Evolutionary conservation across 208 protist species (phyloP), one percentile per base, ranked within the genome.

Genomic region (Leishmania martiniquensis): DNA sequence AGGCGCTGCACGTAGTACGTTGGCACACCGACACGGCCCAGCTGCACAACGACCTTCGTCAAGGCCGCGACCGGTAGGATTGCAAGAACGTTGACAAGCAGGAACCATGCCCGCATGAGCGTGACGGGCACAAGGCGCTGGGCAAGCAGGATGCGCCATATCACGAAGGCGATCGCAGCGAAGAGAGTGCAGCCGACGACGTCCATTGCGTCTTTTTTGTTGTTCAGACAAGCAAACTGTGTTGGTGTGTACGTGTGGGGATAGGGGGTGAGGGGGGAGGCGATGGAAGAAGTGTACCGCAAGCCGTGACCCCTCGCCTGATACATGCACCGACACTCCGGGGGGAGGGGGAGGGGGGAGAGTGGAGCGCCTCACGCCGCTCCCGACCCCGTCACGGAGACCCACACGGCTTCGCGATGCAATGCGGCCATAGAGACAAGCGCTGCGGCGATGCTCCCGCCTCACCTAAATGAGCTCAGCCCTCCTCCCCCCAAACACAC

Each of bases 61-160:
- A 85, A 44, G 5, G 67, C 82, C 5, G 78, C 86, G 45, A 75
- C 69, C 4, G 85, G 78, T n/a, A 86, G 76, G 49, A 88, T 79
- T 1, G 74, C 81, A 54, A 74, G 22, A 6, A 89, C 51, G 49
- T 77, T 74, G 1, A 84, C 76, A 1, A 87, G 4, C 20, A 85
- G 51, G 69, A 91, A 91, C 87, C 87, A 91, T 20, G 55, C 82
- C 20, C 81, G 83, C 87, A 89, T 87, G 45, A 86, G 57, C 4
- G 42, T 47, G 15, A 78, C 52, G 2, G 87, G 87, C 47, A 81
- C 75, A 12, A 82, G 55, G 3, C 84, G 87, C 51, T 51, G 59
- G 1, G 76, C 76, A 4, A 91, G 83, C 25, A 90, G 73, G 13
- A 72, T 29, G 69, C 80, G 80, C 84, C 84, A 87, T 49, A 82